Percentiles rank a stretch among this genome's conserved stretches.
Conservation (phyloP, 2,329 filamentous ascomycete genomes). For the Aspergillus sp. region DNA sequence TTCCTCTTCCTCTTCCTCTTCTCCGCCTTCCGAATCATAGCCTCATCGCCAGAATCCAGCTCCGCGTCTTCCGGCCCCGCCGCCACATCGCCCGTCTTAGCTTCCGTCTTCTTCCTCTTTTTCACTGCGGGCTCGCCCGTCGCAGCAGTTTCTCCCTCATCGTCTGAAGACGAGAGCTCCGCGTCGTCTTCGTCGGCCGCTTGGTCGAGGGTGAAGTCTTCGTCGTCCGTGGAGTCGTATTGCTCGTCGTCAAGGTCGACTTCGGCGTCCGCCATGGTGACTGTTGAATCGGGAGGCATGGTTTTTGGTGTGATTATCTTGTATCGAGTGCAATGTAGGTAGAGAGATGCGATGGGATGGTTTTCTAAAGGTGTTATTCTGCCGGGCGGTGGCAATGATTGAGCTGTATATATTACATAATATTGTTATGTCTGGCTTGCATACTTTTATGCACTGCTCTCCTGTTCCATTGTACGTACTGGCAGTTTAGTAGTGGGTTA, state of each 20-base stretch:
- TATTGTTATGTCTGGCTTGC: no score
- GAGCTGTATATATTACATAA: no score
- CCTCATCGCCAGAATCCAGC: slow-evolving; percentile 58
- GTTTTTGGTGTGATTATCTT: background rate
- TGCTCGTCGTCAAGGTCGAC: slow-evolving; percentile 33
- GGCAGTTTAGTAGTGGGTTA: no score
- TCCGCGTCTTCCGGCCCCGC: slow-evolving; percentile 33
- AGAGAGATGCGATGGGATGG: no score
- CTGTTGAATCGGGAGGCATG: slow-evolving; percentile 1
- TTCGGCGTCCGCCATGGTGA: slow-evolving; percentile 19
- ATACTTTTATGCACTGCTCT: no score
- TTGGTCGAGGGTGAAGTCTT: slow-evolving; percentile 40
- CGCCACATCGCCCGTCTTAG: slow-evolving; percentile 15
- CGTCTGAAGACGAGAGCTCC: slow-evolving; percentile 14
- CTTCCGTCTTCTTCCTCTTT: slow-evolving; percentile 37
- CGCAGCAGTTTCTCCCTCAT: slow-evolving; percentile 18
- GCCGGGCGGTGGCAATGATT: slow-evolving; percentile 5
- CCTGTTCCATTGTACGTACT: no score
- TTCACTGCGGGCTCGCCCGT: slow-evolving; percentile 34
- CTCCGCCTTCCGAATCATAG: slow-evolving; percentile 52
- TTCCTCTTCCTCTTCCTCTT: slow-evolving; percentile 41
- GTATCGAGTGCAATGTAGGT: background rate
- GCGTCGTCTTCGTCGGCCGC: slow-evolving; percentile 28
- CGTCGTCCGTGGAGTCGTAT: slow-evolving; percentile 40
- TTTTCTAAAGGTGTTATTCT: slow-evolving; percentile 19